Evolutionary conservation across 768 basidiomycete species (phyloP).

Genomic region (Tephrocybe sp.): DNA sequence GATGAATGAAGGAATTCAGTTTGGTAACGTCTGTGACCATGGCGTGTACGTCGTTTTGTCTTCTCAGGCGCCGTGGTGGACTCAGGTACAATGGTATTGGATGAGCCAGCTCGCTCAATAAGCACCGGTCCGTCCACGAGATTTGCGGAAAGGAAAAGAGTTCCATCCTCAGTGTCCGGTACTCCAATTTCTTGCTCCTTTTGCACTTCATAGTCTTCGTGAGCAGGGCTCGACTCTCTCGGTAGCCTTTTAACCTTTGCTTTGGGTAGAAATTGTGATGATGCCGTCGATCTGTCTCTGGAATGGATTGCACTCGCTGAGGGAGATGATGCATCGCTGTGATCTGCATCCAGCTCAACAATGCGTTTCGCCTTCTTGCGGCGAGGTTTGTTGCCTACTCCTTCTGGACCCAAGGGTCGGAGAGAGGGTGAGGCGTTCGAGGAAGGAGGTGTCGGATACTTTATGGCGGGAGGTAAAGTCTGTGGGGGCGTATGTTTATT

Average conservation of each 20-base stretch:
- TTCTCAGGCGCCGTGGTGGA: conserved; percentile 1
- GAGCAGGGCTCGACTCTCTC: conserved; percentile 6
- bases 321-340: conserved; percentile 30
- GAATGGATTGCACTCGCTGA: conserved; percentile 24
- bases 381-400: conserved; percentile 39
- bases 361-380: conserved; percentile 72
- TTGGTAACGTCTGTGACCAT: conserved; percentile 50
- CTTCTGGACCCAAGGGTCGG: conserved; percentile 29
- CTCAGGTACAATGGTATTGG: conserved; percentile 2
- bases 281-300: conserved; percentile 30
- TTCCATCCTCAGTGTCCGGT: conserved; percentile 4
- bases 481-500: conserved; percentile 20
- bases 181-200: conserved; percentile 21
- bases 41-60: conserved; percentile 32
- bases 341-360: conserved; percentile 67
- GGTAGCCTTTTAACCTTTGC: conserved; percentile 21
- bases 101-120: not conserved
- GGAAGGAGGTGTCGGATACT: conserved; percentile 35
- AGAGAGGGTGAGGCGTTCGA: conserved; percentile 45
- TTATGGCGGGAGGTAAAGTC: conserved; percentile 11
- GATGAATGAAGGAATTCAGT: conserved; percentile 40
- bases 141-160: not conserved
- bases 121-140: conserved; percentile 9
- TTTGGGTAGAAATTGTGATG: conserved; percentile 18
- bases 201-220: conserved; percentile 2